Conservation (phyloP, 139 green algal species). For the Chlorella sp. region DNA sequence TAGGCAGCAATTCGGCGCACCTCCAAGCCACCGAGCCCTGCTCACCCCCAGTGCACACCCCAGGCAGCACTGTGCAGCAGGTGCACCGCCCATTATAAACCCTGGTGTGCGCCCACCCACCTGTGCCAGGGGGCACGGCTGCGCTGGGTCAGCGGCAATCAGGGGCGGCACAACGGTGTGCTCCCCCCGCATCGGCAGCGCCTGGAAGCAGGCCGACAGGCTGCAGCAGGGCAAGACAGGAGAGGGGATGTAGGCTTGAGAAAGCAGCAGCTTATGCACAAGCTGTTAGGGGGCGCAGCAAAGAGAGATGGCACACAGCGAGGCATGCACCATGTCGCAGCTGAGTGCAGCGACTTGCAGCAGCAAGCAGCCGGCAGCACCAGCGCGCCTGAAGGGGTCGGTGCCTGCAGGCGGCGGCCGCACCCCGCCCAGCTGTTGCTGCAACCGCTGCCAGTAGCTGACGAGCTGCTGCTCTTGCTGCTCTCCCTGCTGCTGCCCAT, state of each 20-base stretch:
- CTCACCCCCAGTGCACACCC: too few species aligned
- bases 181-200: not conserved
- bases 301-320: too few species aligned
- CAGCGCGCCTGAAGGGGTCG: not conserved
- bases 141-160: not conserved
- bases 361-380: not conserved
- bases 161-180: not conserved
- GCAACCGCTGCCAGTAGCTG: not conserved
- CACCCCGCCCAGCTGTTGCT: not conserved
- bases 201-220: slow-evolving; percentile 33
- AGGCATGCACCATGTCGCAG: too few species aligned
- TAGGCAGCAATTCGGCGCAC: too few species aligned
- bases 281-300: not conserved
- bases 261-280: too few species aligned
- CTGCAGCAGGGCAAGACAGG: slow-evolving; percentile 25
- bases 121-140: slow-evolving; percentile 22
- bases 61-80: too few species aligned
- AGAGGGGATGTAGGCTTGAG: too few species aligned
- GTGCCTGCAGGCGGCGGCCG: not conserved
- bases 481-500: not conserved
- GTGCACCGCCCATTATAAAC: too few species aligned
- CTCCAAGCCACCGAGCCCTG: too few species aligned
- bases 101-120: not conserved
- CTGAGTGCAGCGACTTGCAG: not conserved
- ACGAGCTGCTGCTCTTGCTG: not conserved